Evolutionary conservation across 2,329 filamentous ascomycete species (phyloP).

Genomic region (Orbilia ellipsospora): DNA sequence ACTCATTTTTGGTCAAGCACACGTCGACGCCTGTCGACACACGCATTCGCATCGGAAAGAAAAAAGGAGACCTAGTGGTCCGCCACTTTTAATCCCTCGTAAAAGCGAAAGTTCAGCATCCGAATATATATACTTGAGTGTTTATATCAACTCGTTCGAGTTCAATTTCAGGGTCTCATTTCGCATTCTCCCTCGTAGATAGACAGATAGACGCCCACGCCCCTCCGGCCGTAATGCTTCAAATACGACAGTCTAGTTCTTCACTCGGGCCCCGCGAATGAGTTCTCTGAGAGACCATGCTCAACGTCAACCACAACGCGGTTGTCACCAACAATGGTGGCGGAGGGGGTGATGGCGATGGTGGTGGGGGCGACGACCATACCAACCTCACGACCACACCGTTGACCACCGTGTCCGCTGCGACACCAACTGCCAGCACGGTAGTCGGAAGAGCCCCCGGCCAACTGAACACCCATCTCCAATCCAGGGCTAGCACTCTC

Average conservation of each 20-base stretch:
- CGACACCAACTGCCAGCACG: not conserved
- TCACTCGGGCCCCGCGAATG: constrained; percentile 26
- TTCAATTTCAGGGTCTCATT: too few species aligned
- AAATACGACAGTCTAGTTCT: constrained; percentile 1
- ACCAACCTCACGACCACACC: constrained; percentile 13
- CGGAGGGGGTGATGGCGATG: not conserved
- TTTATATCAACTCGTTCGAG: too few species aligned
- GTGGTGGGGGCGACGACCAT: not conserved
- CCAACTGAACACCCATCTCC: constrained; percentile 47
- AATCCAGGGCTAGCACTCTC: constrained; percentile 42
- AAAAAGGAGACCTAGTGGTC: too few species aligned
- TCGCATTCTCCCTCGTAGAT: too few species aligned
- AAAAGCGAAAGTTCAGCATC: too few species aligned
- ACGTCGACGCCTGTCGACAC: too few species aligned
- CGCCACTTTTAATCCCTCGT: too few species aligned
- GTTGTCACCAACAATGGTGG: constrained; percentile 17
- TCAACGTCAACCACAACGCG: constrained; percentile 39
- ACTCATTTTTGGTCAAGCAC: too few species aligned
- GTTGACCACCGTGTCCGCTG: not conserved
- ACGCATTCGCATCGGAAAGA: too few species aligned
- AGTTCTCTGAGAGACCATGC: constrained; percentile 31
- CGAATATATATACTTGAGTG: too few species aligned
- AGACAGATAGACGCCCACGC: too few species aligned
- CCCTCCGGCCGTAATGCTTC: constrained; percentile 24
- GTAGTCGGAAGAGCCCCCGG: constrained; percentile 26